Evolutionary conservation across 768 basidiomycete species (phyloP), one percentile per base, ranked within the genome.

Genomic region (Naganishia randhawae): DNA sequence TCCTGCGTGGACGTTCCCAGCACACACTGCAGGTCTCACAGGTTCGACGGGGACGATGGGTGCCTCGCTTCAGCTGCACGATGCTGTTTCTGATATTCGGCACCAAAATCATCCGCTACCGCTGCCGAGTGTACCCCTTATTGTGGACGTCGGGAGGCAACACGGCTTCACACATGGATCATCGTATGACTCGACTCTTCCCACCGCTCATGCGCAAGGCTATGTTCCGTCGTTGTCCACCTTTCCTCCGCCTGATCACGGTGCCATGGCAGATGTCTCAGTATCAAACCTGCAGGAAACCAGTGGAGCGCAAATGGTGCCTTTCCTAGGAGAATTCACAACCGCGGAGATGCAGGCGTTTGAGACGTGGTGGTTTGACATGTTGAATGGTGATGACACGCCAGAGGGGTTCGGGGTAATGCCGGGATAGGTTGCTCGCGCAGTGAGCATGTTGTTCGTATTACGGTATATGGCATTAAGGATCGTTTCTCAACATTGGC

Each of bases 311-410:
- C 29, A 52, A 16, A 52, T 33, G 57, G 19, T 61, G 57, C 35
- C 37, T n/a, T 41, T 41, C 27, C n/a, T 61, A 13, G 57, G 57
- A 29, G 57, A 61, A 33, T 61, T 61, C 37, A 27, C 57, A 4
- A 8, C 57, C 22, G 35, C 37, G 39, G 57, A 61, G 33, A 61
- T 61, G 57, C 35, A 35, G 39, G 57, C 57, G 16, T 61, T 61
- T 22, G 57, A 61, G 57, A 41, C 57, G 35, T 61, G 57, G 57
- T 61, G 57, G 57, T 61, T 42, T 42, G 57, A 61, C 19, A 61
- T 61, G 57, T 16, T 61, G 35, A 39, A 61, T 39, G 39, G 11
- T 35, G 57, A 61, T 33, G 57, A 39, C 14, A 61, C 57, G 33
- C 57, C 57, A 22, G 54, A 55, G 25, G 45, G 45, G n/a, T 6